phyloP scores from a whole-genome alignment of 2,329 filamentous ascomycete species.

The Ophiostoma australiae region DNA sequence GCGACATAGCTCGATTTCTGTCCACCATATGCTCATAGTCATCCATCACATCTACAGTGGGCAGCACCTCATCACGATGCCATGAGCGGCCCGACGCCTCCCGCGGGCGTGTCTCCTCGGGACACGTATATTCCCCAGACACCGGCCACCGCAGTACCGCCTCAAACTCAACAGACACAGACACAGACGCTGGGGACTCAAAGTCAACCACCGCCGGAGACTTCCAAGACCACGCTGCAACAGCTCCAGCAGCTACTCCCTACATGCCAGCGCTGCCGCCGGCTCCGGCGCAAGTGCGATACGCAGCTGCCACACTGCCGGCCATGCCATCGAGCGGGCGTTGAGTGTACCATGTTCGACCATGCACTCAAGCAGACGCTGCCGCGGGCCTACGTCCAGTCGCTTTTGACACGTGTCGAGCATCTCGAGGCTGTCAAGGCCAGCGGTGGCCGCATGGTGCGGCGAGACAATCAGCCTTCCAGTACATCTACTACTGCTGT shows the following conservation, averaged over 20 bases:
- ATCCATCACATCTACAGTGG: not conserved
- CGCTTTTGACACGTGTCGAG: conserved; percentile 23
- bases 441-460: not conserved
- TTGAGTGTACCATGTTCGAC: conserved; percentile 26
- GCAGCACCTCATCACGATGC: conserved; percentile 7
- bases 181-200: not conserved
- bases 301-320: conserved; percentile 26
- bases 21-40: not conserved
- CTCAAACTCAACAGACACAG: not conserved
- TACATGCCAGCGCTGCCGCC: conserved; percentile 26
- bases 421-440: conserved; percentile 25
- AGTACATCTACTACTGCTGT: not conserved
- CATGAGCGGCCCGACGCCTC: conserved; percentile 14
- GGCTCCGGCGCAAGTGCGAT: conserved; percentile 26
- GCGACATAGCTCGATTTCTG: not conserved
- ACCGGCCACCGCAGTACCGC: not conserved
- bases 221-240: not conserved
- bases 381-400: conserved; percentile 26
- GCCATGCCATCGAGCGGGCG: conserved; percentile 22
- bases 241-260: conserved; percentile 26
- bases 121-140: not conserved
- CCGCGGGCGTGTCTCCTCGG: conserved; percentile 14
- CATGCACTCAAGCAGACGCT: conserved; percentile 27
- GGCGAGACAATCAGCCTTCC: not conserved
- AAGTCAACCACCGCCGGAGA: not conserved